phyloP scores from a whole-genome alignment of 805 yeast genomes.

The Ogataea naganishii region DNA sequence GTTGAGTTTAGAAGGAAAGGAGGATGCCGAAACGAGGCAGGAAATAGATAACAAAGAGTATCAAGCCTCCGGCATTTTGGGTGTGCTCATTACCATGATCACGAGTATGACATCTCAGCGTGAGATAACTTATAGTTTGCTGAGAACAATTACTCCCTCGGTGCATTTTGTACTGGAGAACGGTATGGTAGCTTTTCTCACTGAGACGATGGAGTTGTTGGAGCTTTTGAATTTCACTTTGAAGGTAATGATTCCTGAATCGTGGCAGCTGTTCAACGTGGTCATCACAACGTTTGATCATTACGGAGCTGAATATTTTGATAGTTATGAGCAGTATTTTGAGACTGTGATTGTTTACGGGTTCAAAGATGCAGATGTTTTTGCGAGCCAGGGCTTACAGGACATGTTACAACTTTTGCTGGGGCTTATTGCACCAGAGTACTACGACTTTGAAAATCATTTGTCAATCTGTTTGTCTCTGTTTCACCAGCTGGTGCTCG shows the following conservation, averaged over 20 bases:
- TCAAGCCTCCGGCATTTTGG: conserved; percentile 76
- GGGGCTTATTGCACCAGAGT: too few relatives aligned
- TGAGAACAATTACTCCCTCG: conserved; percentile 61
- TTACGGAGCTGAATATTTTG: conserved; percentile 44
- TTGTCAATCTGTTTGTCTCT: too few relatives aligned
- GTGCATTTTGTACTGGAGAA: conserved; percentile 58
- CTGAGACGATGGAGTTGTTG: conserved; percentile 66
- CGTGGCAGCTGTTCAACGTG: conserved; percentile 36
- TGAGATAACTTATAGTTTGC: conserved; percentile 54
- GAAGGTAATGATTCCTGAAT: conserved; percentile 29
- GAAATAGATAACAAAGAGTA: conserved; percentile 57
- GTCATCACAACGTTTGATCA: conserved; percentile 39
- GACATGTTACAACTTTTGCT: conserved; percentile 10
- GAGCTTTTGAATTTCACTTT: conserved; percentile 62
- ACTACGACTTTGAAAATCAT: too few relatives aligned
- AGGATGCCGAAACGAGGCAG: conserved; percentile 25
- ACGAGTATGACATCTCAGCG: conserved; percentile 72
- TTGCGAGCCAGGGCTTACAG: conserved; percentile 12
- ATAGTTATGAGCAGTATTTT: conserved; percentile 38
- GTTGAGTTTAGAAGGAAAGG: conserved; percentile 27
- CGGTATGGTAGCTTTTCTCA: conserved; percentile 62
- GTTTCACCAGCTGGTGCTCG: too few relatives aligned
- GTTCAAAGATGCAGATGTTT: conserved; percentile 17
- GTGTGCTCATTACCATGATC: conserved; percentile 75
- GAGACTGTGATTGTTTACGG: conserved; percentile 40